A percentile compares a stretch with the other conserved stretches of the same genome.
Conservation (phyloP, 179 eudicot genomes). For the Monotropa hypopitys region DNA sequence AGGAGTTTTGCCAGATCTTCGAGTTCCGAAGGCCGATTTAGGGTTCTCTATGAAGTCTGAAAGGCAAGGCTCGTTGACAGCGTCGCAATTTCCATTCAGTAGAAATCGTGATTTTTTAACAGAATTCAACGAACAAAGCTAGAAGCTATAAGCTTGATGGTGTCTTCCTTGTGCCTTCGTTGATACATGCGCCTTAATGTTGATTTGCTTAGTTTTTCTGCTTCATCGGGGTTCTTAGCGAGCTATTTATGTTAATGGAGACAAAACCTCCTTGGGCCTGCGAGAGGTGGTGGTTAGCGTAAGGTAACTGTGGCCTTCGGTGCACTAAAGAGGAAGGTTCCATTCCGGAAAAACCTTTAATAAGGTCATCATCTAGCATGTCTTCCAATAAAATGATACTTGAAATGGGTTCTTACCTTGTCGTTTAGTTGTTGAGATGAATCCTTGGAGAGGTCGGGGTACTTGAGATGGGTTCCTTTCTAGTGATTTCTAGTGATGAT, state of each 20-base stretch:
- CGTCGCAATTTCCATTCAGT: not conserved
- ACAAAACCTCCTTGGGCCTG: not conserved
- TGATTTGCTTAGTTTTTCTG: not conserved
- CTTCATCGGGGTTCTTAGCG: not conserved
- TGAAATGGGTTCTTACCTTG: not conserved
- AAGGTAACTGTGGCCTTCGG: no score
- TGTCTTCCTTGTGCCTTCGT: not conserved
- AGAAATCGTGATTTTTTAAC: not conserved
- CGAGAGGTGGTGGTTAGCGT: no score
- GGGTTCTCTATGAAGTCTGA: slow-evolving; percentile 3
- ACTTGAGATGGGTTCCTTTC: no score
- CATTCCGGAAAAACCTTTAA: not conserved
- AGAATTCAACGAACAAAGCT: not conserved
- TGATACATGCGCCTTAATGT: no score
- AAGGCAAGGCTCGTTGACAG: not conserved
- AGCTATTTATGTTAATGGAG: not conserved
- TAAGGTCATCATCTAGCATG: not conserved
- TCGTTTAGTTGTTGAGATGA: not conserved
- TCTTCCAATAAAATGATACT: not conserved
- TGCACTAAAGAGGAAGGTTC: no score
- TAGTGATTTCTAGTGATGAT: no score
- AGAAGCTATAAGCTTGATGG: slow-evolving; percentile 5
- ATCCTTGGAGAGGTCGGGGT: not conserved
- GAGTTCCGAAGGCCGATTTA: slow-evolving; percentile 1
- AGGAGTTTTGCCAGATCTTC: slow-evolving; percentile 17